Evolutionary conservation across 179 eudicot genomes (phyloP), one percentile per base, ranked within the genome.

Genomic region (Amaranthus tricolor): DNA sequence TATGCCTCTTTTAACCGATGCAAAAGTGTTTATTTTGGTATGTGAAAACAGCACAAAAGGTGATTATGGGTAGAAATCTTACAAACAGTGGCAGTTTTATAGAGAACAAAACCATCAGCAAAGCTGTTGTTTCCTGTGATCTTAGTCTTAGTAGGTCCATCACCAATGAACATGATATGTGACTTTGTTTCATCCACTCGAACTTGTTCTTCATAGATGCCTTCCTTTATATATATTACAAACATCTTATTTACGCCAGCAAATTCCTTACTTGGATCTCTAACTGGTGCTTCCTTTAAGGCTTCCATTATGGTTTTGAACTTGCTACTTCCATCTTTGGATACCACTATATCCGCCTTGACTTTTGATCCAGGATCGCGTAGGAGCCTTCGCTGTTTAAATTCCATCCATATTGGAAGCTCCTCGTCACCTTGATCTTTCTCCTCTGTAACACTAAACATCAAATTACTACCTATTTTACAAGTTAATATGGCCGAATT

Each of bases 251-350:
- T 70, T 6, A 17, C 45, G 4, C 61, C 61, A 0, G 69, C 70
- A 7, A 17, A 45, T 0, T 57, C 69, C 62, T 76, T 76, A 16
- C 9, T 24, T 31, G 5, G 47, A 69, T 31, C 60, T 54, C 7
- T 14, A 53, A 52, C 24, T 1, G 82, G 82, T 31, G 79, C 72
- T 1, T 72, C 58, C 9, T 21, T 62, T 6, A 91, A 6, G 0
- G 94, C 96, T 15, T 78, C 89, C 20, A 4, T 54, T 7, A 91
- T 70, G 13, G 91, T 86, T 80, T 62, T 85, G 68, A 21, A 86
- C 51, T 78, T 77, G 3, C 96, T 91, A 6, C 87, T 84, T 4
- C 96, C 96, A 51, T 88, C 89, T 21, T 82, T 65, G 4, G 96
- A 88, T 56, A 90, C 93, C 19, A 82, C 85, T 5, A 75, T 85